Evolutionary conservation across 1,284 basidiomycete genomes (phyloP), one percentile per base, ranked within the genome.

Genomic region (Leccinum glutinopallens): DNA sequence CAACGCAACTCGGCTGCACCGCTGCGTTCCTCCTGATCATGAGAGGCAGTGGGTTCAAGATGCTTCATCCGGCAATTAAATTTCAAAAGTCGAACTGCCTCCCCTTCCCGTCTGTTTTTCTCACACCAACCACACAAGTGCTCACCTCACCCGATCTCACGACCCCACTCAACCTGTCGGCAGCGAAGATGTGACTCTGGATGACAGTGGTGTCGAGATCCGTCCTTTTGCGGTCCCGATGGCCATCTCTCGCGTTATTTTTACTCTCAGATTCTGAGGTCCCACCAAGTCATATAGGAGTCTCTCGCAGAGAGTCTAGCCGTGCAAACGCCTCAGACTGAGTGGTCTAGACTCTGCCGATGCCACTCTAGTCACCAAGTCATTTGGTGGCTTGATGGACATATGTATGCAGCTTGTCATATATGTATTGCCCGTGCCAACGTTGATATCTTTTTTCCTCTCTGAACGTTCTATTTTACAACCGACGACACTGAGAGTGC

Each of bases 351-450:
- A n/a, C 60, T 51, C 56, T 55, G 59, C 63, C 63, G 65, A 25
- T 51, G 46, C 49, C 49, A 51, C 13, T 25, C 49, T 8, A n/a
- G 22, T 15, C 49, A 51, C 49, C 66, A 61, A 56, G 59, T 76
- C 65, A 75, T 74, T 75, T 71, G 29, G 71, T 68, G 74, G 72
- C 73, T 73, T 73, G 71, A 72, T 75, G 66, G 12, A 15, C 56
- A 64, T 33, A 35, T 56, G 32, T 67, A 55, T 59, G 53, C 58
- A 53, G 49, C 49, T 51, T 22, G 22, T 51, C 49, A 51, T 51
- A 15, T 51, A 29, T 29, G 25, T 25, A 25, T 25, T 51, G 49
- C 49, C 22, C 22, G 49, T 53, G 49, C 49, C 49, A 53, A 25
- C 7, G 49, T 53, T 53, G 49, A 15, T 53, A 15, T n/a, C 22